Percentiles rank a stretch among this genome's conserved stretches.
Evolutionary conservation across 257 asterid genomes (phyloP).

Genomic region (Ballota nigra): DNA sequence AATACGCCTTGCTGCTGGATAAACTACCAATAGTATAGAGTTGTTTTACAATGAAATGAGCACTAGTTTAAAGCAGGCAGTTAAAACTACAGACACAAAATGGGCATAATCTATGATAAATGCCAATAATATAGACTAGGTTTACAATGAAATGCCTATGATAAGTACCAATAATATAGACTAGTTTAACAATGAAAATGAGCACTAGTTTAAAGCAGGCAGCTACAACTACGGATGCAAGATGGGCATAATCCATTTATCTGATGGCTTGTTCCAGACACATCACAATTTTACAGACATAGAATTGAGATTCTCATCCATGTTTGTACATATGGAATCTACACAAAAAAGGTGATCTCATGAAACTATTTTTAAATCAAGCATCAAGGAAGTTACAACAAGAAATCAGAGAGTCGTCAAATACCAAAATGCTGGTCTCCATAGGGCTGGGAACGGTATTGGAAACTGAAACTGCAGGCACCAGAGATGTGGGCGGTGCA

Average conservation of each 20-base stretch:
- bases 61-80: no score
- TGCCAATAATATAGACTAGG: background rate
- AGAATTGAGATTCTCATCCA: constrained; percentile 1
- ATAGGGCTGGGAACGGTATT: constrained; percentile 40
- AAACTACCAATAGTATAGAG: background rate
- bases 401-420: constrained; percentile 14
- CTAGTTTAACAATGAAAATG: background rate
- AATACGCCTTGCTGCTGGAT: background rate
- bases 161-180: background rate
- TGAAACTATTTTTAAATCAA: constrained; percentile 14
- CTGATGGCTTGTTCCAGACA: constrained; percentile 9
- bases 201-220: background rate
- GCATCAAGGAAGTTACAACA: constrained; percentile 15
- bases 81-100: no score
- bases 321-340: background rate
- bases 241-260: background rate
- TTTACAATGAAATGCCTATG: background rate
- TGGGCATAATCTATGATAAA: no score
- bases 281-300: background rate
- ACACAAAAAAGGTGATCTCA: constrained; percentile 9
- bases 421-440: constrained; percentile 48
- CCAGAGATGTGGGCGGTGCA: constrained; percentile 39
- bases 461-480: constrained; percentile 34
- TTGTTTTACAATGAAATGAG: no score
- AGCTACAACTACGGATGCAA: background rate